A percentile compares a stretch with the other conserved stretches of the same genome.
These are phyloP conservation scores for Thalassiosira pacifica DNA, from an alignment of 352 stramenopile species.

Conservation along the genomic window DNA sequence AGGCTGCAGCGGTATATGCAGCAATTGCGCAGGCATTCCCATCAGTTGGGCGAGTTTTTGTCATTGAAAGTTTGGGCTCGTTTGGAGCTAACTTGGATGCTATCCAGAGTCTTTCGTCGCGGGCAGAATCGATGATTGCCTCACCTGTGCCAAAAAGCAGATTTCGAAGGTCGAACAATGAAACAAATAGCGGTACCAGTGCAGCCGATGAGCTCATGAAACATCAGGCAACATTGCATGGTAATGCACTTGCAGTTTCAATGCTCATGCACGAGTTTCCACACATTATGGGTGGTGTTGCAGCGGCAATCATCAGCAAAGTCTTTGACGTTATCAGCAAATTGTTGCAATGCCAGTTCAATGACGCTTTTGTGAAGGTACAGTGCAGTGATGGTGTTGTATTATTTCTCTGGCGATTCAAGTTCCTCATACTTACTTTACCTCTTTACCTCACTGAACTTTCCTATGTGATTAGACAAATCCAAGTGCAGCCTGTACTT, in stretches of 20 bases:
- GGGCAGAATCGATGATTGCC: conserved; percentile 17
- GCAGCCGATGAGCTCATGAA: conserved; percentile 54
- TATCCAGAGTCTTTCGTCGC: conserved; percentile 58
- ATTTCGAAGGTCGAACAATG: conserved; percentile 50
- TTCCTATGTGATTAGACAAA: conserved; percentile 48
- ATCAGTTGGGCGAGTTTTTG: conserved; percentile 66
- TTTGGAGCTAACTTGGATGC: conserved; percentile 65
- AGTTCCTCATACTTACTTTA: neutral
- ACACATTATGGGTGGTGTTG: conserved; percentile 76
- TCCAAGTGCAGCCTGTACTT: conserved; percentile 76
- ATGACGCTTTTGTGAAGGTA: conserved; percentile 74
- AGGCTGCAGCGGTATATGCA: conserved; percentile 80
- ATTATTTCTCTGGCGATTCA: neutral
- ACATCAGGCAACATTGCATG: conserved; percentile 83
- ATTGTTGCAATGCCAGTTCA: conserved; percentile 75
- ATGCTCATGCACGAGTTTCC: conserved; percentile 83
- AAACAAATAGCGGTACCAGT: conserved; percentile 23
- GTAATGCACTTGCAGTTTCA: conserved; percentile 77
- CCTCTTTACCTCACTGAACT: neutral
- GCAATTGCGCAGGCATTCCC: conserved; percentile 80
- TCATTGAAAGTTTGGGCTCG: conserved; percentile 65
- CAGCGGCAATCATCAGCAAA: conserved; percentile 71
- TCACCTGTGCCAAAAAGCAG: conserved; percentile 44
- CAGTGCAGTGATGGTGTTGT: neutral
- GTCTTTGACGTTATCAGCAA: conserved; percentile 76